Conservation (phyloP, 192 early-diverging fungal species). For the Linderina pennispora region DNA sequence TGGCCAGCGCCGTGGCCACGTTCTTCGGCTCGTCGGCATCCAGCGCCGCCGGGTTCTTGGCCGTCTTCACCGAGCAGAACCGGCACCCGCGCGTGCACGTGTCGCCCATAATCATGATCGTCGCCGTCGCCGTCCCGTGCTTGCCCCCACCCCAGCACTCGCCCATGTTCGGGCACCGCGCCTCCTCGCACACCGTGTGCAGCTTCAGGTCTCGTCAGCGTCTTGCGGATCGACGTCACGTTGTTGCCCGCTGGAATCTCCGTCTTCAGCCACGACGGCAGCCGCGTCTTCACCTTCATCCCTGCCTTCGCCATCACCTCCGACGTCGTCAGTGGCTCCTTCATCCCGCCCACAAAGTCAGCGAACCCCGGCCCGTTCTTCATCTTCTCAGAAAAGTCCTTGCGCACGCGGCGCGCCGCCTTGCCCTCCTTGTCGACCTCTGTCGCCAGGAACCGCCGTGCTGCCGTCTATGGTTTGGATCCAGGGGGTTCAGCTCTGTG, state of each 20-base stretch:
- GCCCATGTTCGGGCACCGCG: slow-evolving; percentile 95
- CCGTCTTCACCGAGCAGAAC: slow-evolving; percentile 98
- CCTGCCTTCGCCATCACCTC: slow-evolving; percentile 27
- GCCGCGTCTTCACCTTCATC: slow-evolving; percentile 23
- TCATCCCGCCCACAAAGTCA: slow-evolving; percentile 43
- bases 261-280: slow-evolving; percentile 95
- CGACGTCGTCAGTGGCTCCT: slow-evolving; percentile 17
- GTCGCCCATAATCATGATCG: slow-evolving; percentile 99
- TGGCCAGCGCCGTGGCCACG: slow-evolving; percentile 84
- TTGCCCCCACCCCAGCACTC: slow-evolving; percentile 99
- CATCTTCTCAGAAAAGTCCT: slow-evolving; percentile 41
- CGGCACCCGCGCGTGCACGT: slow-evolving; percentile 96
- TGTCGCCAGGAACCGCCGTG: slow-evolving; percentile 17
- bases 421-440: slow-evolving; percentile 14
- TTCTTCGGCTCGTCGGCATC: slow-evolving; percentile 90
- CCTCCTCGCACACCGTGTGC: slow-evolving; percentile 97
- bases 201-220: slow-evolving; percentile 91
- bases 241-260: slow-evolving; percentile 78
- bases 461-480: no score
- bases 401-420: slow-evolving; percentile 19
- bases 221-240: slow-evolving; percentile 78
- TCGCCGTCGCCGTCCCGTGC: slow-evolving; percentile 91
- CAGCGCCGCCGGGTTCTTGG: slow-evolving; percentile 70
- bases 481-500: no score
- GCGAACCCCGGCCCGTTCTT: slow-evolving; percentile 46